These are phyloP conservation scores for Debaryomyces tyrocola DNA, from an alignment of 805 yeast genomes.

Conservation along the genomic window DNA sequence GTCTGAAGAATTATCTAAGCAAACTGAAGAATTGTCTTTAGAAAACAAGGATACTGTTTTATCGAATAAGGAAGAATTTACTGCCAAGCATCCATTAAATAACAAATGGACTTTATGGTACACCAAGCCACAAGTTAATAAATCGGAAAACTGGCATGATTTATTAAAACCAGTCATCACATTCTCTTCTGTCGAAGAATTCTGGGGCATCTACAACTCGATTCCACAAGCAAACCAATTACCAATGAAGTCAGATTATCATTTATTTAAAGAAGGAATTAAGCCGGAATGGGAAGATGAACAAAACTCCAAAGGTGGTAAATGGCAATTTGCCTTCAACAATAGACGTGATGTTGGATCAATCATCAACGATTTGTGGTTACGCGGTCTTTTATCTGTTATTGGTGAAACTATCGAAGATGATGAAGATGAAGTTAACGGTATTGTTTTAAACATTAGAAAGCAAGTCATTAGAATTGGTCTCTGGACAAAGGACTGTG, in stretches of 20 bases:
- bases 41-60: conserved; percentile 51
- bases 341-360: conserved; percentile 59
- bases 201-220: conserved; percentile 96
- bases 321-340: conserved; percentile 74
- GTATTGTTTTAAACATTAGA: conserved; percentile 89
- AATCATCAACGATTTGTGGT: conserved; percentile 88
- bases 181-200: conserved; percentile 93
- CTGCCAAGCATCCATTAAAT: conserved; percentile 85
- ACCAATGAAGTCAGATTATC: conserved; percentile 91
- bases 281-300: conserved; percentile 99
- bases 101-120: conserved; percentile 96
- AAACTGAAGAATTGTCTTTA: conserved; percentile 46
- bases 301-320: conserved; percentile 87
- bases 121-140: conserved; percentile 85
- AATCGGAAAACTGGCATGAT: conserved; percentile 86
- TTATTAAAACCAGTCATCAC: conserved; percentile 89
- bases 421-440: conserved; percentile 83
- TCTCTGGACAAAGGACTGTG: conserved; percentile 87
- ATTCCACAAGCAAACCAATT: conserved; percentile 89
- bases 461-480: conserved; percentile 80
- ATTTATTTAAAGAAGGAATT: conserved; percentile 88
- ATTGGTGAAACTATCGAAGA: conserved; percentile 95
- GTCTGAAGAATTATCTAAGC: conserved; percentile 46
- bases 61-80: conserved; percentile 61
- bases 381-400: conserved; percentile 80